Base-by-base conservation (phyloP, 2,329 filamentous ascomycete species). In the Talaromyces sp. region DNA sequence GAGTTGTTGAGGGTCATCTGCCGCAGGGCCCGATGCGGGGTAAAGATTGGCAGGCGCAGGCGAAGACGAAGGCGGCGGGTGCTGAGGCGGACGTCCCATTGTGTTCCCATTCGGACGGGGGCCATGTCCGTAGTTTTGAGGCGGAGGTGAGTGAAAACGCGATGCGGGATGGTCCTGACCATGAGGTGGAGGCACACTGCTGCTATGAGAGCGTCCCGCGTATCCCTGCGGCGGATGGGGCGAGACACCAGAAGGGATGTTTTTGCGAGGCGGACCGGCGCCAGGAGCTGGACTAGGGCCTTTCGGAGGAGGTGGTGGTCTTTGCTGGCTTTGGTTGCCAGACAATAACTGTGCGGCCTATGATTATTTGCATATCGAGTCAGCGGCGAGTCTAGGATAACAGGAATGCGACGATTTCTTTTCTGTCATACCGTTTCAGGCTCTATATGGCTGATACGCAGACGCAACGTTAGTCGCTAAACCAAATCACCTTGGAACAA, bases 31-130 rank as follows among this genome's bases (percentile, higher is more conserved):
- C 75, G 78, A 63, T 71, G 78, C 80, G 75, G 70, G 81, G 74
- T 80, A 79, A 65, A 84, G 77, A 64, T 55, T 56, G 91, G 4
- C 33, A 36, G 84, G 67, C 87, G 86, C 66, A 86, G 84, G 68
- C 91, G 85, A 68, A 88, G 85, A 68, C 87, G 85, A 70, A 67
- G 87, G 77, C 67, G 82, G 84, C 47, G 83, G 84, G 61, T 77
- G 80, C 66, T 81, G 82, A 59, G 82, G 80, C 59, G 61, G 57
- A 27, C 61, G 61, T 22, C 44, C 33, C 42, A 62, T 51, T n/a
- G 30, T 47, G 9, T 58, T 63, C 5, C 53, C 53, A 59, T 71
- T 71, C 19, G 81, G 81, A 3, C 81, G 82, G 10, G 82, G 79
- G 0, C 80, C 80, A 19, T 78, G 80, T 55, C 80, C 78, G 65